These are phyloP conservation scores for Buxus sempervirens DNA, from an alignment of 164 flowering plant genomes.

Conservation along the genomic window DNA sequence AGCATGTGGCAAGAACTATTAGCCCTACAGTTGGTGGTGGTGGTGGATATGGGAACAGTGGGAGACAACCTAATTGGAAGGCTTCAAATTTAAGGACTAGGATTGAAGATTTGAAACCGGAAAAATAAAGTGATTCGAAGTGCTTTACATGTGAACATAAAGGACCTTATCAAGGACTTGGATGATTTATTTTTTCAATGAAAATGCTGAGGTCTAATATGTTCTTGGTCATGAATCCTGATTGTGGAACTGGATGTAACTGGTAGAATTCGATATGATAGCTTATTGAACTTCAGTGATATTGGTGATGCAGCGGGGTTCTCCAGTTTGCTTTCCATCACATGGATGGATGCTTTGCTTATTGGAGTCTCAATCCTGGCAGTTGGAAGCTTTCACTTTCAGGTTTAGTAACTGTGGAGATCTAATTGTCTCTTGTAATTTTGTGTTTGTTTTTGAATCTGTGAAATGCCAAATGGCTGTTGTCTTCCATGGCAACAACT, in stretches of 20 bases:
- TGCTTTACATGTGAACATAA: not conserved
- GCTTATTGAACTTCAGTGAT: not conserved
- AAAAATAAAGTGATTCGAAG: slow-evolving; percentile 9
- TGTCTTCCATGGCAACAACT: too few relatives aligned
- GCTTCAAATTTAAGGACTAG: slow-evolving; percentile 99
- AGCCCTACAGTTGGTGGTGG: slow-evolving; percentile 64
- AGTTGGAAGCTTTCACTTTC: slow-evolving; percentile 2
- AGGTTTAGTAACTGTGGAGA: slow-evolving; percentile 5
- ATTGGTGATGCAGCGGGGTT: not conserved
- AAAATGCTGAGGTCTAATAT: too few relatives aligned
- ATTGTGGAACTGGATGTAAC: not conserved
- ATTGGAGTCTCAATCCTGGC: not conserved
- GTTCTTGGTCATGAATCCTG: too few relatives aligned
- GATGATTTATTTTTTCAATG: too few relatives aligned
- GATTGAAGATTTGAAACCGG: slow-evolving; percentile 50
- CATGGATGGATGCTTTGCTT: not conserved
- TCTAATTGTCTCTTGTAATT: slow-evolving; percentile 5
- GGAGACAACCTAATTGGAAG: slow-evolving; percentile 46
- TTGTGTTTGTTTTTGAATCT: too few relatives aligned
- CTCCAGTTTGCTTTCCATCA: too few relatives aligned
- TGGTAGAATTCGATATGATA: too few relatives aligned
- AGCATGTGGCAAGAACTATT: slow-evolving; percentile 93
- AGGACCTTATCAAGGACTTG: not conserved
- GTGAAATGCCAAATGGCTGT: too few relatives aligned
- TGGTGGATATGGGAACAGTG: slow-evolving; percentile 48